Percentiles rank a stretch among this genome's conserved stretches.
Evolutionary conservation across 2,329 filamentous ascomycete species (phyloP).

Genomic region (Cladosporium sp.): DNA sequence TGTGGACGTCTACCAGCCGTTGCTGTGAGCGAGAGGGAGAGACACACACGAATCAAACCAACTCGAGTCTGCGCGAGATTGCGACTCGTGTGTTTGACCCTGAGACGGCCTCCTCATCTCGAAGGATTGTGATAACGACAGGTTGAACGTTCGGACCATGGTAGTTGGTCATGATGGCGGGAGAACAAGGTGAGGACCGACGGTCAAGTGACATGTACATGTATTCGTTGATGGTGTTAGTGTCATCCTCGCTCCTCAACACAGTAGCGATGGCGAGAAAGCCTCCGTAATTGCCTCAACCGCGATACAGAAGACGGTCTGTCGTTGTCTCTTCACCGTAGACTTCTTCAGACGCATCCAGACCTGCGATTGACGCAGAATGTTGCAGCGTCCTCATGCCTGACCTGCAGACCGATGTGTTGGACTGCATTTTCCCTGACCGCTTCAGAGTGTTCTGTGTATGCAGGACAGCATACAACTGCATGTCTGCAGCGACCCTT

Average conservation of each 20-base stretch:
- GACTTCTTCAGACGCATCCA: slow-evolving; percentile 14
- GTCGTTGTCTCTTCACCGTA: slow-evolving; percentile 4
- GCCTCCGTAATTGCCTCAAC: background rate
- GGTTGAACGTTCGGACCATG: slow-evolving; percentile 3
- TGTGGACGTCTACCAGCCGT: background rate
- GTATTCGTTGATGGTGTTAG: background rate
- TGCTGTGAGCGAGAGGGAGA: background rate
- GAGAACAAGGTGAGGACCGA: slow-evolving; percentile 4
- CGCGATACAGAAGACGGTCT: slow-evolving; percentile 4
- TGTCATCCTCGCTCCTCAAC: background rate
- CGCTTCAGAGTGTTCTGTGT: background rate
- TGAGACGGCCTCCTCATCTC: background rate
- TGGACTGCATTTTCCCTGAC: background rate
- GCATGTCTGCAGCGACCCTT: slow-evolving; percentile 5
- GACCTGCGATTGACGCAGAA: background rate
- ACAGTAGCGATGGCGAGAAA: background rate
- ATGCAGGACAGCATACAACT: background rate
- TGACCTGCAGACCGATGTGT: background rate
- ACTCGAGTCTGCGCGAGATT: background rate
- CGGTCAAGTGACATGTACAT: slow-evolving; percentile 2
- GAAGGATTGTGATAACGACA: slow-evolving; percentile 3
- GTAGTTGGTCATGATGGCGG: slow-evolving; percentile 4
- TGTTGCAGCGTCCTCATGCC: background rate
- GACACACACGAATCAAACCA: background rate
- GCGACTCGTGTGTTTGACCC: background rate